Evolutionary conservation across 805 yeast species (phyloP).

Genomic region (Hanseniaspora thailandica): DNA sequence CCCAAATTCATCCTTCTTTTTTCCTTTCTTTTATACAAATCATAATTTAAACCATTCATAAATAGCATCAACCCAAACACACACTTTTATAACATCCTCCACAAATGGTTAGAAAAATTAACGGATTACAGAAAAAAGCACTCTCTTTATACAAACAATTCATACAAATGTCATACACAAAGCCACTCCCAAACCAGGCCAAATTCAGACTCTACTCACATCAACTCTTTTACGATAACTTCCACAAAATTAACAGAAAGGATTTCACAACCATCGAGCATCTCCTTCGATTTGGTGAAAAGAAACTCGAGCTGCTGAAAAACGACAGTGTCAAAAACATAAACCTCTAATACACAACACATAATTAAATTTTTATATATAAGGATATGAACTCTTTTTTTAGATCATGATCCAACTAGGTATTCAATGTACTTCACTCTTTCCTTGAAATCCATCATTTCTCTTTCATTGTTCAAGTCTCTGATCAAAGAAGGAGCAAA

Average conservation of each 20-base stretch:
- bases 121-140: conserved; percentile 45
- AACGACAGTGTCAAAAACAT: conserved; percentile 63
- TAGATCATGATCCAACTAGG: too few species aligned
- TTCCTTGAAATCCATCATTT: conserved; percentile 71
- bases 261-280: conserved; percentile 82
- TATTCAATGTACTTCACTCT: conserved; percentile 71
- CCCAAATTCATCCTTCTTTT: too few species aligned
- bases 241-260: conserved; percentile 49
- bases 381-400: too few species aligned
- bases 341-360: conserved; percentile 22
- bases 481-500: conserved; percentile 89
- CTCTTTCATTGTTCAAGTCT: conserved; percentile 67
- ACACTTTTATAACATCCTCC: neutral
- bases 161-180: conserved; percentile 34
- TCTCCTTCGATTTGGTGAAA: conserved; percentile 62
- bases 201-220: conserved; percentile 40
- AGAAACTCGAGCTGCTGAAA: conserved; percentile 59
- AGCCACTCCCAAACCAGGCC: conserved; percentile 37
- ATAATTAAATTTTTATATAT: neutral
- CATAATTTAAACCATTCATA: too few species aligned
- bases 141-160: conserved; percentile 39
- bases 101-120: conserved; percentile 28
- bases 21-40: too few species aligned
- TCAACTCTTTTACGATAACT: conserved; percentile 47
- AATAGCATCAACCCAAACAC: neutral